Base-by-base conservation (phyloP, 177 flowering plant genomes). In the Tripterygium wilfordii region DNA sequence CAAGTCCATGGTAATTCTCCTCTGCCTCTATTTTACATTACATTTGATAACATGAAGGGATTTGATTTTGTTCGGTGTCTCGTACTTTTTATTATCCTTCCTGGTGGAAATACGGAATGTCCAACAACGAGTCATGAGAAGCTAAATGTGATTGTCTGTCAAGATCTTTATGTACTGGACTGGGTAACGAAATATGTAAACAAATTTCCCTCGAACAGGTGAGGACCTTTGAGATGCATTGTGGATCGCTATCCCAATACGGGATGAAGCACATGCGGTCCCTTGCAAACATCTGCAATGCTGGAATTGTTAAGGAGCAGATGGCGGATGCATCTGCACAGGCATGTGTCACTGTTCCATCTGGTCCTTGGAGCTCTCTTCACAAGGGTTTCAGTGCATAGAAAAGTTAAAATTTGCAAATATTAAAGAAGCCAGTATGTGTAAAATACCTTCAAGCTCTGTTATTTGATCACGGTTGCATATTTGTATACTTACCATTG, bases 191-290 rank as follows among this genome's bases (percentile, higher is more conserved):
- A n/a, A n/a, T n/a, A n/a, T n/a, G n/a, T n/a, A n/a, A n/a, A n/a
- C n/a, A n/a, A n/a, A n/a, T n/a, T 25, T 45, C 21, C 13, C 21
- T 15, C 36, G 29, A 65, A 50, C 75, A 91, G 98, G 92, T 91
- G 50, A 78, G 92, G 40, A 69, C 82, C 14, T 92, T 75, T 56
- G 96, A 86, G 76, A 59, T 67, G 10, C 67, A 71, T 38, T 92
- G 98, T 58, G 98, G 98, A 48, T 74, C 89, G 21, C 33, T 92
- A 21, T 78, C 90, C 8, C 88, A 78, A 20, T 86, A 88, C 50
- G 96, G 98, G 33, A 86, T 83, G 94, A 92, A 86, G 52, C 86
- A 92, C 65, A 86, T 82, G 96, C 77, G 94, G 1, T 68, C 91
- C 41, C 39, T 92, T 35, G 94, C 87, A 9, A 92, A 92, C 63